These are phyloP conservation scores for Acanthamoeba triangularis DNA, from an alignment of 208 protist species.

Conservation along the genomic window DNA sequence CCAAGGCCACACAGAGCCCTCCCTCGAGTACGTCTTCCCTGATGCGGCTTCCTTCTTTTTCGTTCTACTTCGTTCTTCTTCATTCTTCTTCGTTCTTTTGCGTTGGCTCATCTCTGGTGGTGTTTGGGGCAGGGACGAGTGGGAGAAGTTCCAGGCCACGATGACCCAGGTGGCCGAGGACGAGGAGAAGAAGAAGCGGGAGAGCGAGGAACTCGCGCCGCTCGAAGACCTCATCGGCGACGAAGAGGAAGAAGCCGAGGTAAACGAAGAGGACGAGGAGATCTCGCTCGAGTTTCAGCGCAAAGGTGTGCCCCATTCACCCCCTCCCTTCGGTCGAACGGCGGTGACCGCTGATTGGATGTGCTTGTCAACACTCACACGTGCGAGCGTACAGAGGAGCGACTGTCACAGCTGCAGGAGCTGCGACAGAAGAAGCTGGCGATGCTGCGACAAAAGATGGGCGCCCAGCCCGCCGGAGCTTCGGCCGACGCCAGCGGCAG, in stretches of 20 bases:
- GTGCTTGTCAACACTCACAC: no score
- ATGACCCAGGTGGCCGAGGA: not conserved
- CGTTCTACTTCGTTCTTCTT: no score
- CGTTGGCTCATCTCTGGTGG: no score
- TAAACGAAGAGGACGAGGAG: not conserved
- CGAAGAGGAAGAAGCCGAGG: not conserved
- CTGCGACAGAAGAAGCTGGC: not conserved
- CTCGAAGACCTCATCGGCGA: not conserved
- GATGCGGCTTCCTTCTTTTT: no score
- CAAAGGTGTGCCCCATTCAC: not conserved
- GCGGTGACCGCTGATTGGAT: no score
- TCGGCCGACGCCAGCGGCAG: not conserved
- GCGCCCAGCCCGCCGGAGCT: no score
- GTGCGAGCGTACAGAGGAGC: constrained; percentile 15
- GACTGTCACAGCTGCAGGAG: constrained; percentile 14
- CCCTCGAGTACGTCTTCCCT: constrained; percentile 14
- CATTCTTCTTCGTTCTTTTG: no score
- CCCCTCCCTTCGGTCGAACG: no score
- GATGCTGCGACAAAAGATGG: not conserved
- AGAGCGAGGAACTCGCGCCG: not conserved
- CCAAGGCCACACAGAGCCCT: not conserved
- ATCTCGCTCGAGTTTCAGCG: not conserved
- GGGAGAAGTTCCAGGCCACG: constrained; percentile 8
- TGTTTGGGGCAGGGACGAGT: no score
- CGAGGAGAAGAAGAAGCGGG: not conserved